Conservation (phyloP, 495 filamentous ascomycete genomes). For the Tirmania nivea region DNA sequence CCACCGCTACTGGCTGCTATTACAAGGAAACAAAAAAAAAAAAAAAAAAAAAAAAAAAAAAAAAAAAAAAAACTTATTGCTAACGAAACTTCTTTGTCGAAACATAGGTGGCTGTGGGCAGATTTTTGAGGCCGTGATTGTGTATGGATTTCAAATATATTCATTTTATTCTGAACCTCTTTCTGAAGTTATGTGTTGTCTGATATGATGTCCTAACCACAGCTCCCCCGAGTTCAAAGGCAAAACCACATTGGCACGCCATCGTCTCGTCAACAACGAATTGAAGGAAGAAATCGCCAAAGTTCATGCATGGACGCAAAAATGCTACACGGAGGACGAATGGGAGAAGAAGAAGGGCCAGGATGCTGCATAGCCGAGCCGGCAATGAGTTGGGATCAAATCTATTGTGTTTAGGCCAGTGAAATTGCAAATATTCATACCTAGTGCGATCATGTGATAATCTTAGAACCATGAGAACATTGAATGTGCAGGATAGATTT, state of each 20-base stretch:
- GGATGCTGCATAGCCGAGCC: neutral
- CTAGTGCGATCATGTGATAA: too few relatives aligned
- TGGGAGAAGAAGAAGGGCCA: conserved; percentile 47
- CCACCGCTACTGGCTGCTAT: too few relatives aligned
- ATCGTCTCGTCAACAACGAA: conserved; percentile 69
- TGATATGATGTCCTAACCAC: neutral
- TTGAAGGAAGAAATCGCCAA: conserved; percentile 82
- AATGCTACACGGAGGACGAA: conserved; percentile 88
- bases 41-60: too few relatives aligned
- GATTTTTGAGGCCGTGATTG: conserved; percentile 78
- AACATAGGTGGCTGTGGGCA: conserved; percentile 82
- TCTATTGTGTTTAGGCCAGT: too few relatives aligned
- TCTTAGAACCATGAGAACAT: too few relatives aligned
- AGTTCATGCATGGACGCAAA: conserved; percentile 97
- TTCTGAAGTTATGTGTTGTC: too few relatives aligned
- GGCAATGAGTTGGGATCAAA: too few relatives aligned
- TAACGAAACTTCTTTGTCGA: neutral
- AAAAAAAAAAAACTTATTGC: too few relatives aligned
- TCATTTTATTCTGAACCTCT: neutral
- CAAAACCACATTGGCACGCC: conserved; percentile 68
- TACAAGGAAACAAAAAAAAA: too few relatives aligned
- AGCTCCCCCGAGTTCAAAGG: conserved; percentile 58
- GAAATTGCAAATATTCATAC: too few relatives aligned
- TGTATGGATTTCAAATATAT: conserved; percentile 20
- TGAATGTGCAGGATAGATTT: too few relatives aligned